A percentile compares a stretch with the other conserved stretches of the same genome.
Evolutionary conservation across 2,329 filamentous ascomycete genomes (phyloP).

Genomic region (Fusarium nisikadoi): DNA sequence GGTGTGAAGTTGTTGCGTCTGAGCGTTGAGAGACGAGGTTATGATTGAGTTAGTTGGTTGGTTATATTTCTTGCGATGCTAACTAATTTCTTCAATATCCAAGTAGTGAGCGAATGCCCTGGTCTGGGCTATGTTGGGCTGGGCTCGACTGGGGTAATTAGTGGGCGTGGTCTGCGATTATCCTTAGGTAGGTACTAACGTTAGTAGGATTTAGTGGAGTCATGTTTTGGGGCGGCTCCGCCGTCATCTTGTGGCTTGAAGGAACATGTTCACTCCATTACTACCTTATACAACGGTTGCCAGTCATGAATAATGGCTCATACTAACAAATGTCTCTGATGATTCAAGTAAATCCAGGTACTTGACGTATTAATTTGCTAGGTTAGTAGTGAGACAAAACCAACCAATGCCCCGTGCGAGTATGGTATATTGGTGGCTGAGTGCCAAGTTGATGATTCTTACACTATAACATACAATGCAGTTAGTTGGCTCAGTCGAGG

Average conservation of each 20-base stretch:
- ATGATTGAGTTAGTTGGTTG: slow-evolving; percentile 4
- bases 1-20: slow-evolving; percentile 4
- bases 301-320: background rate
- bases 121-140: background rate
- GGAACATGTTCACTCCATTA: background rate
- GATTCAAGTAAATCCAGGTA: slow-evolving; percentile 1
- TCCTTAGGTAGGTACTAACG: background rate
- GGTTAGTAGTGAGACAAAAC: background rate
- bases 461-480: background rate
- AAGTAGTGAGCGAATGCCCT: slow-evolving; percentile 25
- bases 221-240: slow-evolving; percentile 18
- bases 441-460: slow-evolving; percentile 13
- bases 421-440: slow-evolving; percentile 1
- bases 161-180: slow-evolving; percentile 17
- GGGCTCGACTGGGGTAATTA: background rate
- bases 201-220: slow-evolving; percentile 18
- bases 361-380: background rate
- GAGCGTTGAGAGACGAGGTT: slow-evolving; percentile 6
- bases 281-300: background rate
- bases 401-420: slow-evolving; percentile 8
- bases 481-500: background rate
- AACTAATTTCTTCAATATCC: slow-evolving; percentile 36
- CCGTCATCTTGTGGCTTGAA: slow-evolving; percentile 25
- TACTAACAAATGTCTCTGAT: background rate
- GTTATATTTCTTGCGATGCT: slow-evolving; percentile 19